Conservation (phyloP, 148 eudicot species). For the Drosera capensis region DNA sequence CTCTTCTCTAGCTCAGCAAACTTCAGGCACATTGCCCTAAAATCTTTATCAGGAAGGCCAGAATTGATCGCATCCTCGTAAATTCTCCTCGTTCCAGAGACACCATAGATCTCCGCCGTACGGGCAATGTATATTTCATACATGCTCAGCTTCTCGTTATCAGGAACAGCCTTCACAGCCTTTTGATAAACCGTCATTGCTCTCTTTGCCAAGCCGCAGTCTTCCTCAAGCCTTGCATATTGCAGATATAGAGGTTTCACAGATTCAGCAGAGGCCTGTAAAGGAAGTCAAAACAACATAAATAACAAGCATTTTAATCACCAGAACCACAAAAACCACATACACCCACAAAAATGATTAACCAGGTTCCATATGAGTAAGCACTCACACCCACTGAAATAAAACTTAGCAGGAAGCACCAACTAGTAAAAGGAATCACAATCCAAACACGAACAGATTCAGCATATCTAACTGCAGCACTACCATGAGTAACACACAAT, state of each 20-base stretch:
- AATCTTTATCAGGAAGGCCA: conserved; percentile 89
- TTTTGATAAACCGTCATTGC: conserved; percentile 91
- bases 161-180: conserved; percentile 77
- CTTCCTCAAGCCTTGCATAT: conserved; percentile 90
- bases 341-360: no score
- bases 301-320: background rate
- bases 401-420: no score
- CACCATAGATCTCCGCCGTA: conserved; percentile 89
- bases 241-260: conserved; percentile 75
- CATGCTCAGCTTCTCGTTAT: conserved; percentile 82
- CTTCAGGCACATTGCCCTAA: conserved; percentile 66
- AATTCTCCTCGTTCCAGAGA: conserved; percentile 81
- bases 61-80: conserved; percentile 86
- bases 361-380: no score
- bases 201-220: conserved; percentile 76
- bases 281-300: background rate
- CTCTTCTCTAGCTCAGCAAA: conserved; percentile 94
- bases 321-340: background rate
- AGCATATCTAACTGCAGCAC: no score
- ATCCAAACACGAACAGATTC: no score
- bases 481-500: no score
- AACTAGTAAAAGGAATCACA: no score
- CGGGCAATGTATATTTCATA: conserved; percentile 88
- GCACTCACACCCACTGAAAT: no score
- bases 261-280: conserved; percentile 83